These are phyloP conservation scores for Elasticomyces elasticus DNA, from an alignment of 495 filamentous ascomycete genomes.

Conservation along the genomic window DNA sequence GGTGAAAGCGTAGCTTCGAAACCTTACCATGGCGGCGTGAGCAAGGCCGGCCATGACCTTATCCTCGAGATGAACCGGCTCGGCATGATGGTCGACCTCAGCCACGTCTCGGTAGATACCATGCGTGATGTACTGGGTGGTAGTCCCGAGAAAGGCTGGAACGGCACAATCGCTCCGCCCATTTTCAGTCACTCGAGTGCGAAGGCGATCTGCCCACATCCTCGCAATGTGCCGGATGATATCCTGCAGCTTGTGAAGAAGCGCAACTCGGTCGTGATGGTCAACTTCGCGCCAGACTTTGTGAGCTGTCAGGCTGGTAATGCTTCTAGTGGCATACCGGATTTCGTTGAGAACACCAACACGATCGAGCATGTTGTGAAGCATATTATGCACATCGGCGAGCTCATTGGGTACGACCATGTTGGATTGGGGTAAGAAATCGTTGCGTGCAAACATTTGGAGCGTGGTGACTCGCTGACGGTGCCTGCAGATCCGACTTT, in stretches of 20 bases:
- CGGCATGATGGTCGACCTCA: conserved; percentile 68
- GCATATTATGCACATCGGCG: conserved; percentile 61
- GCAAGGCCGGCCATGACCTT: conserved; percentile 53
- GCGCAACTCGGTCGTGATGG: conserved; percentile 58
- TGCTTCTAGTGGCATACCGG: conserved; percentile 28
- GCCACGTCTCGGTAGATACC: conserved; percentile 58
- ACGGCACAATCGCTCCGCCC: conserved; percentile 47
- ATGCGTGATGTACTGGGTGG: conserved; percentile 54
- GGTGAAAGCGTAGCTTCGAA: conserved; percentile 26
- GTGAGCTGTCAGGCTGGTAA: conserved; percentile 54
- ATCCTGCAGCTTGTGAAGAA: conserved; percentile 53
- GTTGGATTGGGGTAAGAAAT: conserved; percentile 66
- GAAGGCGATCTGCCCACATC: conserved; percentile 56
- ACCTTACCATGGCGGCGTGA: conserved; percentile 45
- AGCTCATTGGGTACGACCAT: conserved; percentile 60
- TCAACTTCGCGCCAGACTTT: conserved; percentile 73
- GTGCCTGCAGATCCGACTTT: too few species aligned
- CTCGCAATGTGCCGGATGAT: conserved; percentile 63
- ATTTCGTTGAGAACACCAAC: conserved; percentile 47
- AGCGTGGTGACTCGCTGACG: too few species aligned
- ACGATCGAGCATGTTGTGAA: conserved; percentile 70
- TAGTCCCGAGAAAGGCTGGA: conserved; percentile 42
- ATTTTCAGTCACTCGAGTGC: conserved; percentile 66
- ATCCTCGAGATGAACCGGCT: conserved; percentile 71
- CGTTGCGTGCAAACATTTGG: too few species aligned